Evolutionary conservation across 148 eudicot species (phyloP), one percentile per base, ranked within the genome.

Genomic region (Rhododendron kiyosumense): DNA sequence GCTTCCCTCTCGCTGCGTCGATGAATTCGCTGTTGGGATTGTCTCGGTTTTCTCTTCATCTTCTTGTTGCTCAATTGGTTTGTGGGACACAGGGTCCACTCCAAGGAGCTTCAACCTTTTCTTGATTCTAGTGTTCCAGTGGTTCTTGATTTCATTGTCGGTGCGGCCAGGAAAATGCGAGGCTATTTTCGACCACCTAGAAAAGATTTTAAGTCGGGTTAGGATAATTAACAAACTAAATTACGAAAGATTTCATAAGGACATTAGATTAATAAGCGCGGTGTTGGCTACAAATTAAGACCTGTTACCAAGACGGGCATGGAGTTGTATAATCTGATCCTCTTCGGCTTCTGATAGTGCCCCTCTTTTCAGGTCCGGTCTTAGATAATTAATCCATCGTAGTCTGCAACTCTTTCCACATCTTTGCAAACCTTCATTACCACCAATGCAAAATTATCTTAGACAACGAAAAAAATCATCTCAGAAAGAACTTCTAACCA

Each of bases 361-460:
- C 14, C 98, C 98, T 87, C 95, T 89, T 88, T 94, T 95, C 32
- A 95, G 90, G 83, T 94, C 96, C 12, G 98, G 98, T 52, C 95
- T 89, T 38, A 95, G 82, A 81, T 95, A 95, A 87, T 95, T 95
- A n/a, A 91, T 94, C 96, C 98, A 95, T 87, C 98, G 91, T 51
- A 95, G 87, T 76, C 98, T 91, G 82, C 98, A 95, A 81, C 98
- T 95, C 88, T 94, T 95, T 38, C 96, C 96, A 85, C 98, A 95
- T 83, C 98, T 91, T 75, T 88, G 75, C 82, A 95, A 84, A 71
- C 98, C 98, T 95, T 86, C 89, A 91, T 54, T 8, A 84, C 52
- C 43, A 80, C 4, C 18, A 59, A 85, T 65, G 84, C 46, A 65
- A 34, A 24, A 24, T 22, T 59, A 48, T 9, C 54, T 22, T 30